A percentile compares a stretch with the other conserved stretches of the same genome.
phyloP scores from a whole-genome alignment of 352 stramenopile species.

The Globisporangium takayamanum region DNA sequence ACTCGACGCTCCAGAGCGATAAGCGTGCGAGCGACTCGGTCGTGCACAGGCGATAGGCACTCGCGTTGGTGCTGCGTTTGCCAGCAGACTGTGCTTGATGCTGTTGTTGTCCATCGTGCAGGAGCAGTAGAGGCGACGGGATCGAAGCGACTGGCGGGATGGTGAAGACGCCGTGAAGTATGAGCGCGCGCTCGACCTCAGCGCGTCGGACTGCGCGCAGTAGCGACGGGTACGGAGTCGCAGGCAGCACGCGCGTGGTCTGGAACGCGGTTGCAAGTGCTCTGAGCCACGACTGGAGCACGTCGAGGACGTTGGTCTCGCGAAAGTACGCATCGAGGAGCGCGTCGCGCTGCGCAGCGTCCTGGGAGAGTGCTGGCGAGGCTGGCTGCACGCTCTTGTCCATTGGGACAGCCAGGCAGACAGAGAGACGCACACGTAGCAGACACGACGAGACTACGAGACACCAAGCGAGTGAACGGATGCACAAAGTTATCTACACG shows the following conservation, averaged over 20 bases:
- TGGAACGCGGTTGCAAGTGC: constrained; percentile 23
- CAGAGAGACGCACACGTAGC: too few species aligned
- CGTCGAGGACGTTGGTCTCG: constrained; percentile 28
- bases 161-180: constrained; percentile 4
- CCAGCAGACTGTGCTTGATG: neutral
- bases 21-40: constrained; percentile 16
- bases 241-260: constrained; percentile 21
- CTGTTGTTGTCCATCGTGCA: constrained; percentile 13
- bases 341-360: constrained; percentile 20
- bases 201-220: constrained; percentile 25
- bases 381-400: neutral
- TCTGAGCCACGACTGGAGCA: constrained; percentile 25
- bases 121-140: constrained; percentile 3
- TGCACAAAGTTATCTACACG: too few species aligned
- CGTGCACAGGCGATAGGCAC: constrained; percentile 14
- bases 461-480: too few species aligned
- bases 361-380: constrained; percentile 10
- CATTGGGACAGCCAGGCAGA: too few species aligned
- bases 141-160: neutral
- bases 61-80: neutral
- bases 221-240: constrained; percentile 31
- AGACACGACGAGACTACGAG: too few species aligned
- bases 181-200: constrained; percentile 17
- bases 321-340: constrained; percentile 40
- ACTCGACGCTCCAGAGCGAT: constrained; percentile 22